These are phyloP conservation scores for Forsythia suspensa DNA, from an alignment of 257 asterid genomes.

Conservation along the genomic window DNA sequence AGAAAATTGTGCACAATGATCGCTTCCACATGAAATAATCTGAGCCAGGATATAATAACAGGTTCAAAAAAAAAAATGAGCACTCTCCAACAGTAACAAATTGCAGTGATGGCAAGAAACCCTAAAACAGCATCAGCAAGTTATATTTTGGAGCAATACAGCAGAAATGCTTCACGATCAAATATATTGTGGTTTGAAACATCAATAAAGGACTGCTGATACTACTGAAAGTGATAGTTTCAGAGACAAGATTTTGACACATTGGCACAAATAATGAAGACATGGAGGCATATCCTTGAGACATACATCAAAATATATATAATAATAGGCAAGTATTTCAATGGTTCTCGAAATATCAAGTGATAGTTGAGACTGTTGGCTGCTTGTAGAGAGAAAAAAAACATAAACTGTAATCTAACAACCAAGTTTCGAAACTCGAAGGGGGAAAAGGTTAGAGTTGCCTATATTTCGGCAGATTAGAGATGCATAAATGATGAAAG, in stretches of 20 bases:
- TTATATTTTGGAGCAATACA: background rate
- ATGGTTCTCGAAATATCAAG: background rate
- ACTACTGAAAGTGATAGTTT: background rate
- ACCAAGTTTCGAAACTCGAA: slow-evolving; percentile 10
- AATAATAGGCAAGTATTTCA: background rate
- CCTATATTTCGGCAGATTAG: background rate
- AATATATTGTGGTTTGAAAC: background rate
- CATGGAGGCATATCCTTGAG: background rate
- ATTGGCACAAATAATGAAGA: slow-evolving; percentile 2
- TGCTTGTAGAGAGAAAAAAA: background rate
- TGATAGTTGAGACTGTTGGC: background rate
- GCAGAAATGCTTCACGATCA: background rate
- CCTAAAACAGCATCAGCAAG: background rate
- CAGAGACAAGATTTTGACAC: slow-evolving; percentile 11
- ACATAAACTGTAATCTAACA: background rate
- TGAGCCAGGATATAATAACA: slow-evolving; percentile 33
- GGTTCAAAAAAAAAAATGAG: slow-evolving; percentile 19
- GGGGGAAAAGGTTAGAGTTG: background rate
- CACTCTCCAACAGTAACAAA: background rate
- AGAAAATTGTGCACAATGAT: slow-evolving; percentile 61
- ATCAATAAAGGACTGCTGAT: background rate
- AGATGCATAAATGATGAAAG: slow-evolving; percentile 3
- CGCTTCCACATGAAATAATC: slow-evolving; percentile 81
- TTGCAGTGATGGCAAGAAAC: slow-evolving; percentile 6
- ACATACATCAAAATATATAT: slow-evolving; percentile 9